phyloP scores from a whole-genome alignment of 2,329 filamentous ascomycete species.

The Ophiostoma triangulosporum region DNA sequence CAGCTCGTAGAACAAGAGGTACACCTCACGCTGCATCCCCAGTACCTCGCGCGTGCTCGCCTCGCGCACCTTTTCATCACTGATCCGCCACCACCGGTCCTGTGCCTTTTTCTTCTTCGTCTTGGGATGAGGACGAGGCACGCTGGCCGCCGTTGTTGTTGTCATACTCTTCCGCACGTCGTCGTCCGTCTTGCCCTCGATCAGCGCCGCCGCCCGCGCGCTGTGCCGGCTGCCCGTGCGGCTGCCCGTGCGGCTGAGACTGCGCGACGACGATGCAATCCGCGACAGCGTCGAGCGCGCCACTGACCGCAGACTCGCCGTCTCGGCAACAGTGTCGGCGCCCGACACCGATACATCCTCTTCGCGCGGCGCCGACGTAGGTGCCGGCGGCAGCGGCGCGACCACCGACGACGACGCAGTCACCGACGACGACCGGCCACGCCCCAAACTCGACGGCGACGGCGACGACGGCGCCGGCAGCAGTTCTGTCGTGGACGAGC shows the following conservation, averaged over 20 bases:
- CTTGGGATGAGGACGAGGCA: constrained; percentile 14
- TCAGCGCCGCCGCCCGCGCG: not conserved
- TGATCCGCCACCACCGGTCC: constrained; percentile 94
- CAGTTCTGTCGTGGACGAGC: constrained; percentile 36
- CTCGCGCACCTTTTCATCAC: constrained; percentile 92
- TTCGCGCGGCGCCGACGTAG: constrained; percentile 16
- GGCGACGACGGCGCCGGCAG: constrained; percentile 19
- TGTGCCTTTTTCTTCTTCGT: constrained; percentile 35
- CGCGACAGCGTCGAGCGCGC: constrained; percentile 39
- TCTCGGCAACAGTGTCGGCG: constrained; percentile 27
- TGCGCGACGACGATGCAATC: constrained; percentile 26
- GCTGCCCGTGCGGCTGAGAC: constrained; percentile 19
- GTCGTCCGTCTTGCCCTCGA: not conserved
- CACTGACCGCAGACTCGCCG: constrained; percentile 40
- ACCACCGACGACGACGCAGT: not conserved
- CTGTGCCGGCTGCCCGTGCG: constrained; percentile 17
- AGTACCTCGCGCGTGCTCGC: constrained; percentile 84
- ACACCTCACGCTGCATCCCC: constrained; percentile 90
- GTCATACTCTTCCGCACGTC: constrained; percentile 10
- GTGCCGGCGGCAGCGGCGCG: constrained; percentile 13
- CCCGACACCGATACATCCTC: constrained; percentile 11
- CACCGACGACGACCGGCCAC: constrained; percentile 5
- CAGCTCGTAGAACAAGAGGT: constrained; percentile 89
- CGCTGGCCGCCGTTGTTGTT: constrained; percentile 2
- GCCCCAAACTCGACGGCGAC: constrained; percentile 7